Percentiles rank a stretch among this genome's conserved stretches.
These are phyloP conservation scores for Penicillium lividum DNA, from an alignment of 495 filamentous ascomycete species.

Conservation along the genomic window DNA sequence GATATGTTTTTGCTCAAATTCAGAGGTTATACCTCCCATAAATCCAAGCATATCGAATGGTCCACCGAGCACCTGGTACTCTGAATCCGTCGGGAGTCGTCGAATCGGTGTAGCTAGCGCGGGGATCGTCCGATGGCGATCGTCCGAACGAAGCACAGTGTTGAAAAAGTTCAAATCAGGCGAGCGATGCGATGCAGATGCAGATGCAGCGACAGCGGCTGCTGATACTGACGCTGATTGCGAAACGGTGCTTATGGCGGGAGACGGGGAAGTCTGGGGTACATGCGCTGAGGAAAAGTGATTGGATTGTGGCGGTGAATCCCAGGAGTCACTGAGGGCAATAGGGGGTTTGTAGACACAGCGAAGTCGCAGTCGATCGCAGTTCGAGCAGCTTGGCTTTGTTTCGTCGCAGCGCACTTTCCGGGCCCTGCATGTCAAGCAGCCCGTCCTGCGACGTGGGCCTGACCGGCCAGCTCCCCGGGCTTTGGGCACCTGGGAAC, in stretches of 20 bases:
- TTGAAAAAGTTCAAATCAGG: constrained; percentile 37
- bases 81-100: constrained; percentile 13
- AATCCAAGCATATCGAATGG: constrained; percentile 44
- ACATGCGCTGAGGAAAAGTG: constrained; percentile 8
- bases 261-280: constrained; percentile 17
- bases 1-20: constrained; percentile 41
- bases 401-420: constrained; percentile 49
- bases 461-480: constrained; percentile 42
- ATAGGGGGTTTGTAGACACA: constrained; percentile 36
- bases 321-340: constrained; percentile 11
- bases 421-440: constrained; percentile 46
- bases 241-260: constrained; percentile 12
- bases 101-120: constrained; percentile 13
- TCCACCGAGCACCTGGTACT: constrained; percentile 22
- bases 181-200: constrained; percentile 15
- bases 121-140: constrained; percentile 22
- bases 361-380: constrained; percentile 37
- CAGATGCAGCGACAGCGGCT: constrained; percentile 7
- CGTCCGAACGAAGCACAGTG: constrained; percentile 34
- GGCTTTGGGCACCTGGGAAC: constrained; percentile 34
- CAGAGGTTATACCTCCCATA: constrained; percentile 43
- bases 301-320: constrained; percentile 13
- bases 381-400: constrained; percentile 43
- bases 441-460: constrained; percentile 46
- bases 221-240: constrained; percentile 12